Evolutionary conservation across 371 early-diverging fungal species (phyloP).

Genomic region (Capniomyces stellatus): DNA sequence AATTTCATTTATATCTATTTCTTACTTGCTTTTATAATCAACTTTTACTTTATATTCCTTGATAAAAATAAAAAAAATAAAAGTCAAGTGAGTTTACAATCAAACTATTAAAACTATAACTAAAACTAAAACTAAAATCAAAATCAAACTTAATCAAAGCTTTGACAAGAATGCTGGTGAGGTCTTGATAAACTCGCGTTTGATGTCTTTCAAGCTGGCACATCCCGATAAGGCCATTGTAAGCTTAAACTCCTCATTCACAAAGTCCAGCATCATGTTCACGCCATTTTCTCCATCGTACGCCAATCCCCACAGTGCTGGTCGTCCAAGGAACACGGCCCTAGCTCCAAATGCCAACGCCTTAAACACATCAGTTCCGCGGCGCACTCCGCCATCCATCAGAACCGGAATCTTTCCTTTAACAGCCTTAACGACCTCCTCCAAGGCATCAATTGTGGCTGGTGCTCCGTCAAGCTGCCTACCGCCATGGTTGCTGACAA

Average conservation of each 20-base stretch:
- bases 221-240: constrained; percentile 44
- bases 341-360: constrained; percentile 85
- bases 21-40: neutral
- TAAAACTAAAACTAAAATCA: neutral
- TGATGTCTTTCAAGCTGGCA: constrained; percentile 11
- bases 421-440: constrained; percentile 57
- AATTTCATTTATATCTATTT: neutral
- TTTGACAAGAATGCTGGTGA: neutral
- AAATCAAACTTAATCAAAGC: neutral
- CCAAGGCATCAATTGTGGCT: constrained; percentile 62
- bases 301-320: constrained; percentile 39
- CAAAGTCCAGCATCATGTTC: constrained; percentile 15
- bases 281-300: constrained; percentile 24
- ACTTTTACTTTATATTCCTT: neutral
- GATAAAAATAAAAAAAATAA: too few species aligned
- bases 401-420: constrained; percentile 49
- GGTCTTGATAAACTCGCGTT: constrained; percentile 8
- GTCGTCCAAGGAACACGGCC: constrained; percentile 84
- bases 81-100: too few species aligned
- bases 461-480: constrained; percentile 76
- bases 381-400: constrained; percentile 80
- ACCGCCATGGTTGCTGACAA: constrained; percentile 92
- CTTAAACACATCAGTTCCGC: constrained; percentile 83
- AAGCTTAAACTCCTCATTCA: constrained; percentile 45
- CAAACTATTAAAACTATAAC: too few species aligned